A percentile compares a stretch with the other conserved stretches of the same genome.
Evolutionary conservation across 1,284 basidiomycete species (phyloP).

Genomic region (Calocybe gambosa): DNA sequence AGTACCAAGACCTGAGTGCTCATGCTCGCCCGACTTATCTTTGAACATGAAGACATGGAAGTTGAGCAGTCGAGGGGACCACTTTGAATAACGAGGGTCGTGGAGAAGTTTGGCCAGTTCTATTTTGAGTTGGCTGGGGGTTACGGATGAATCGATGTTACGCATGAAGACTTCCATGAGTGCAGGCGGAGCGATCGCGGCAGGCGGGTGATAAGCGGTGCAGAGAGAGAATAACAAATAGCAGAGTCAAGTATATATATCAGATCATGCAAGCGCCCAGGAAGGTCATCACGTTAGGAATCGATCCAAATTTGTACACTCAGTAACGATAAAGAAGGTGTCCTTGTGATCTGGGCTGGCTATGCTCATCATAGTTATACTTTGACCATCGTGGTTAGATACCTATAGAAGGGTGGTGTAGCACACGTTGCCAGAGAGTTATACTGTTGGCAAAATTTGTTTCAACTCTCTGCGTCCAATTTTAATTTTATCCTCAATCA

Average conservation of each 20-base stretch:
- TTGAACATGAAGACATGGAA: conserved; percentile 43
- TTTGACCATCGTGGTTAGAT: not conserved
- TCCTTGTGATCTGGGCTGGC: not conserved
- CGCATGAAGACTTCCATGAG: conserved; percentile 34
- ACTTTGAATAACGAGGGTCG: conserved; percentile 27
- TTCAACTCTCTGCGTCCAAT: conserved; percentile 49
- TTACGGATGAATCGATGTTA: conserved; percentile 31
- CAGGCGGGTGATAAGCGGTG: not conserved
- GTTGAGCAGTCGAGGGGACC: conserved; percentile 34
- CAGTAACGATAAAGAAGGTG: not conserved
- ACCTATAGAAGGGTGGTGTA: not conserved
- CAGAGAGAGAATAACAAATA: not conserved
- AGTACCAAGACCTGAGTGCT: conserved; percentile 35
- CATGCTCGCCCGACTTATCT: conserved; percentile 22
- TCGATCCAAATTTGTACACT: not conserved
- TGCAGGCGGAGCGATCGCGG: not conserved
- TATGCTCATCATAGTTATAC: not conserved
- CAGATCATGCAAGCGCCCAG: not conserved
- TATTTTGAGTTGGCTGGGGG: conserved; percentile 27
- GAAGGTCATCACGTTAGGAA: not conserved
- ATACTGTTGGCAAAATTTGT: conserved; percentile 31
- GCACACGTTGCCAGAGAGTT: not conserved
- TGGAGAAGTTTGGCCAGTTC: conserved; percentile 43
- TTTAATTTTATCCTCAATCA: conserved; percentile 47
- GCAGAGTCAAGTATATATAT: not conserved